These are phyloP conservation scores for Triticum turgidum DNA, from an alignment of 176 grass and related monocot species.

Conservation along the genomic window DNA sequence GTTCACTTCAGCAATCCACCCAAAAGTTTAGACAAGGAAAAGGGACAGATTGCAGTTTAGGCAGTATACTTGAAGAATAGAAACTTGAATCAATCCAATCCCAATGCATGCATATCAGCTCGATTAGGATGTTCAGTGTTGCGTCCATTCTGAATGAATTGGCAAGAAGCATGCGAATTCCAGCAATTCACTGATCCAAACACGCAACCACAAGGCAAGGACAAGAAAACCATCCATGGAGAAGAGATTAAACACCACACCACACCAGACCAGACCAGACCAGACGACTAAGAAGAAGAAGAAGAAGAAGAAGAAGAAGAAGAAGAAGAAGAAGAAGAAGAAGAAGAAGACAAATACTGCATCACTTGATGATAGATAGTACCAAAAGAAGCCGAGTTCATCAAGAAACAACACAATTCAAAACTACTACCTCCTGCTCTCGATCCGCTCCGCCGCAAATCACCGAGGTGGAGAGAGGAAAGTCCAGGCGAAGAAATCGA, in stretches of 20 bases:
- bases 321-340: background rate
- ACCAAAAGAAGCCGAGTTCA: background rate
- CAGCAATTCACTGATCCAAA: background rate
- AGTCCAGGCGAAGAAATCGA: background rate
- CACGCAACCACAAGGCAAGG: background rate
- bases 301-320: background rate
- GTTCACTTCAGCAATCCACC: background rate
- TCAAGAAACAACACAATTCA: background rate
- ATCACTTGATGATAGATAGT: background rate
- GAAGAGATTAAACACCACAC: background rate
- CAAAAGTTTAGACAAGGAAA: background rate
- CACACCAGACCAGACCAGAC: background rate
- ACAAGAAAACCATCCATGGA: background rate
- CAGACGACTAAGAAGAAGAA: background rate
- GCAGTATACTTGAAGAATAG: slow-evolving; percentile 3
- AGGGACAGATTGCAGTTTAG: background rate
- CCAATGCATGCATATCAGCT: background rate
- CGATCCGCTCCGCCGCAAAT: background rate
- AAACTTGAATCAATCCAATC: slow-evolving; percentile 4
- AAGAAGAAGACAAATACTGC: background rate
- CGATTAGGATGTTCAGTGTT: background rate
- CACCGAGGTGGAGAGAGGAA: background rate
- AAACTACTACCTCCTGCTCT: background rate
- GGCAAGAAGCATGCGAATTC: background rate
- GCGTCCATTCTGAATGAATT: background rate